A percentile compares a stretch with the other conserved stretches of the same genome.
Evolutionary conservation across 2,329 filamentous ascomycete species (phyloP).

Genomic region (Trichoderma koningiopsis): DNA sequence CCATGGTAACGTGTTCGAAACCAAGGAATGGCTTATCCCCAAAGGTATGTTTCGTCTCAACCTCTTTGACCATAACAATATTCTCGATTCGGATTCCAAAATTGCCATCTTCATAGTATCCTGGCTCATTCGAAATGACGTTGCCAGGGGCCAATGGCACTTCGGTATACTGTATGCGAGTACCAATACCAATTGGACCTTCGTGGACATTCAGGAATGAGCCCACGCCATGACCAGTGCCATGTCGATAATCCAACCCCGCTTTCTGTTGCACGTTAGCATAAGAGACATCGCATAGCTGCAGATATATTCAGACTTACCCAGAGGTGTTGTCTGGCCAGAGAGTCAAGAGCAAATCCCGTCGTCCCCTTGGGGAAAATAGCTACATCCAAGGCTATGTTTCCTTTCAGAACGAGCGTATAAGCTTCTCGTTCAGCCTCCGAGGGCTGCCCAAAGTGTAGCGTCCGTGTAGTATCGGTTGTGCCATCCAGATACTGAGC

Average conservation of each 20-base stretch:
- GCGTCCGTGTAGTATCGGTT: slow-evolving; percentile 89
- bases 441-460: slow-evolving; percentile 87
- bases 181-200: slow-evolving; percentile 94
- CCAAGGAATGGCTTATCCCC: slow-evolving; percentile 92
- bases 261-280: slow-evolving; percentile 45
- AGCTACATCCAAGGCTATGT: slow-evolving; percentile 83
- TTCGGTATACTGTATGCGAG: slow-evolving; percentile 86
- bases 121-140: slow-evolving; percentile 93
- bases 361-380: slow-evolving; percentile 95
- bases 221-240: slow-evolving; percentile 93
- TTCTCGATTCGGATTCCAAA: slow-evolving; percentile 98
- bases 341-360: slow-evolving; percentile 84
- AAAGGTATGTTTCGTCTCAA: slow-evolving; percentile 83
- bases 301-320: slow-evolving; percentile 46
- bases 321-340: slow-evolving; percentile 93
- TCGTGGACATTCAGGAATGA: slow-evolving; percentile 97
- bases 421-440: slow-evolving; percentile 85
- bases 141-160: slow-evolving; percentile 89
- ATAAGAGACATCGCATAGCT: too few species aligned
- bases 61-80: slow-evolving; percentile 85
- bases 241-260: slow-evolving; percentile 92
- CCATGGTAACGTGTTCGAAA: slow-evolving; percentile 97
- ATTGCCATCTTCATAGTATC: slow-evolving; percentile 93
- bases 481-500: slow-evolving; percentile 96
- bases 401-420: slow-evolving; percentile 90